Percentiles rank a stretch among this genome's conserved stretches.
Evolutionary conservation across 768 basidiomycete genomes (phyloP).

Genomic region (Suillus sp.): DNA sequence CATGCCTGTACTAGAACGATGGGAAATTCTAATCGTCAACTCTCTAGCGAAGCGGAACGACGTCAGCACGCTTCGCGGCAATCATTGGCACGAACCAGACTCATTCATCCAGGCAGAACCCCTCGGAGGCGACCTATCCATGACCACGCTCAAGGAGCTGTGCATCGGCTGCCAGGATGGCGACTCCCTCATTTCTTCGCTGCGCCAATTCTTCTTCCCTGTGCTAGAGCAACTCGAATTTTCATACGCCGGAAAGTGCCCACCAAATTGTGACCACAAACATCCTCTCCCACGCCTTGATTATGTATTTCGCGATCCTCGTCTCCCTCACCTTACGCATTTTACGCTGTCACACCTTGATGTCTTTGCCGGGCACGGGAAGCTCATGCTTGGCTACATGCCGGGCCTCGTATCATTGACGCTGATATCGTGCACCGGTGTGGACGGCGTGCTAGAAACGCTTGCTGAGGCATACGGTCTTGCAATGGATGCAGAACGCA

Average conservation of each 20-base stretch:
- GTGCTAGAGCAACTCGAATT: conserved; percentile 47
- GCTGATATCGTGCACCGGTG: conserved; percentile 48
- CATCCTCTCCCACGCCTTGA: conserved; percentile 48
- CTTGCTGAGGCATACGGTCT: conserved; percentile 41
- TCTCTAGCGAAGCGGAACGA: conserved; percentile 31
- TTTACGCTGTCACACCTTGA: conserved; percentile 52
- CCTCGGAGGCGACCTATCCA: conserved; percentile 31
- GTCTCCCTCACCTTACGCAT: conserved; percentile 50
- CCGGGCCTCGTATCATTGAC: conserved; percentile 50
- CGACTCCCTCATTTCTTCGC: conserved; percentile 39
- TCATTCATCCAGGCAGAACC: conserved; percentile 32
- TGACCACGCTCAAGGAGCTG: conserved; percentile 41
- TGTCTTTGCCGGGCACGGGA: conserved; percentile 41
- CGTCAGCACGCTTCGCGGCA: conserved; percentile 31
- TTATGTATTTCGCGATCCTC: conserved; percentile 57
- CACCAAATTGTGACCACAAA: conserved; percentile 17
- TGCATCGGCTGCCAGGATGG: conserved; percentile 44
- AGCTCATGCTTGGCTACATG: conserved; percentile 52
- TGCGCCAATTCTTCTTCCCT: conserved; percentile 49
- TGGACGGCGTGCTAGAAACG: conserved; percentile 41
- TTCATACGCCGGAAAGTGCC: conserved; percentile 37
- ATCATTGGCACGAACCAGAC: conserved; percentile 32
- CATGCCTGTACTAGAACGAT: conserved; percentile 42
- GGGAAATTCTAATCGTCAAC: conserved; percentile 48
- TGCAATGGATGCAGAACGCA: conserved; percentile 9